Evolutionary conservation across 2,329 filamentous ascomycete species (phyloP).

Genomic region (Aspergillus hortae): DNA sequence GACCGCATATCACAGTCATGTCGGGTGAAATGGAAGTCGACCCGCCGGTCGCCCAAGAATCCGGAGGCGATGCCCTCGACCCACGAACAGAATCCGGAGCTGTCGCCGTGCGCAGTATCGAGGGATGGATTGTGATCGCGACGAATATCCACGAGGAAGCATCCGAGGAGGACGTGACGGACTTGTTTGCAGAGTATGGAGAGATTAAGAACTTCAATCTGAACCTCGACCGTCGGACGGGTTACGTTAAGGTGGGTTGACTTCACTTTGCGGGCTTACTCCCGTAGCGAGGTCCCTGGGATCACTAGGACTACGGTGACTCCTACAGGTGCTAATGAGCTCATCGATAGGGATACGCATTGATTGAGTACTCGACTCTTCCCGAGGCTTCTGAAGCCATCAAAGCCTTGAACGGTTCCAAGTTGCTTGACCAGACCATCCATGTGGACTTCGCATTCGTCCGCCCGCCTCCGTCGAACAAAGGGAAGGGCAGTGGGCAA

Average conservation of each 20-base stretch:
- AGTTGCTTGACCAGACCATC: slow-evolving; percentile 64
- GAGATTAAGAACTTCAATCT: slow-evolving; percentile 66
- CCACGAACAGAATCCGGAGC: slow-evolving; percentile 43
- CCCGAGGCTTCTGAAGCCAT: slow-evolving; percentile 62
- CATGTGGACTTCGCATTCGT: slow-evolving; percentile 65
- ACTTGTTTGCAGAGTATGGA: slow-evolving; percentile 63
- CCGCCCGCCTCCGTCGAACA: slow-evolving; percentile 51
- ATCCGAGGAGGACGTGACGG: slow-evolving; percentile 63
- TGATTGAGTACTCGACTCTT: slow-evolving; percentile 64
- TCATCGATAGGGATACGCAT: slow-evolving; percentile 56
- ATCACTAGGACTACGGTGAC: not conserved
- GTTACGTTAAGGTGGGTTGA: slow-evolving; percentile 62
- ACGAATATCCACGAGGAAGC: slow-evolving; percentile 68
- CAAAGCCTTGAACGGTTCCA: slow-evolving; percentile 57
- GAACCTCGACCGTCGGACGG: slow-evolving; percentile 63
- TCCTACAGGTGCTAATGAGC: slow-evolving; percentile 11
- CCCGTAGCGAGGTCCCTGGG: not conserved
- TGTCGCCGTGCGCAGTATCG: slow-evolving; percentile 63
- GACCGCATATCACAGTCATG: slow-evolving; percentile 24
- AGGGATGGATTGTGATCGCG: slow-evolving; percentile 67
- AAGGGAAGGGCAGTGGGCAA: slow-evolving; percentile 37
- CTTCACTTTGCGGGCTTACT: not conserved
- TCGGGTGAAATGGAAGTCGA: slow-evolving; percentile 47
- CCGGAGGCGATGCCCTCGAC: slow-evolving; percentile 32
- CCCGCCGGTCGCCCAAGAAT: slow-evolving; percentile 33